These are phyloP conservation scores for Dimargaris cristalligena DNA, from an alignment of 192 early-diverging fungal genomes.

Conservation along the genomic window DNA sequence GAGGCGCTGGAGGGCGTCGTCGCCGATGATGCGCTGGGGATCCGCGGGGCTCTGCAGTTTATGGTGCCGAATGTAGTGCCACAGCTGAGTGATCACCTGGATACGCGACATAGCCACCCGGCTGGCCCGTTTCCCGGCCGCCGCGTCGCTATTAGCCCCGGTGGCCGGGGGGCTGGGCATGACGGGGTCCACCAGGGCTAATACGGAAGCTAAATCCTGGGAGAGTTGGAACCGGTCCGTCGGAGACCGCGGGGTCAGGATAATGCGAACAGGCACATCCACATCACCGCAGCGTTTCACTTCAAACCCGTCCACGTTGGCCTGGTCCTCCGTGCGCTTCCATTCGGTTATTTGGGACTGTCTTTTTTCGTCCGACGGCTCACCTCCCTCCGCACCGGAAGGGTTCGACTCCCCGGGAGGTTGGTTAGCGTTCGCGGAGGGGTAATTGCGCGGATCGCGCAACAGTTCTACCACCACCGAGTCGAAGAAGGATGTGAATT, in stretches of 20 bases:
- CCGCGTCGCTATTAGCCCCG: background rate
- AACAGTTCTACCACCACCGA: conserved; percentile 73
- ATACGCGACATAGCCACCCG: conserved; percentile 38
- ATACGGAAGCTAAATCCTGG: conserved; percentile 48
- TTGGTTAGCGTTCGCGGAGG: conserved; percentile 37
- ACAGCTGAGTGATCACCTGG: conserved; percentile 69
- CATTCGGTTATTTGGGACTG: conserved; percentile 16
- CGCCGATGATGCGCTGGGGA: conserved; percentile 70
- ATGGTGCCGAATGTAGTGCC: conserved; percentile 93
- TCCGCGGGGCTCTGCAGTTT: conserved; percentile 83
- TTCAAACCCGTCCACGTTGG: conserved; percentile 63
- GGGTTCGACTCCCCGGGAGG: too few relatives aligned
- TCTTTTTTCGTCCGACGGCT: conserved; percentile 22
- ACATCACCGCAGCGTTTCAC: conserved; percentile 79
- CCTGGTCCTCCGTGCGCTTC: background rate
- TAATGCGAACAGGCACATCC: conserved; percentile 46
- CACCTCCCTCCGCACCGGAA: conserved; percentile 13
- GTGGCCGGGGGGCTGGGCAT: conserved; percentile 13
- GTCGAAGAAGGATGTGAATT: conserved; percentile 76
- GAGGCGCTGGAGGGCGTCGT: conserved; percentile 52
- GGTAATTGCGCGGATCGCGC: conserved; percentile 55
- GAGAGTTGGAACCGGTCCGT: conserved; percentile 71
- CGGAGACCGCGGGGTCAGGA: conserved; percentile 58
- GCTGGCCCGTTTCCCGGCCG: background rate
- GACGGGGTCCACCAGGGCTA: conserved; percentile 49